Evolutionary conservation across 768 basidiomycete genomes (phyloP), one percentile per base, ranked within the genome.

Genomic region (Hemileccinum rubropunctum): DNA sequence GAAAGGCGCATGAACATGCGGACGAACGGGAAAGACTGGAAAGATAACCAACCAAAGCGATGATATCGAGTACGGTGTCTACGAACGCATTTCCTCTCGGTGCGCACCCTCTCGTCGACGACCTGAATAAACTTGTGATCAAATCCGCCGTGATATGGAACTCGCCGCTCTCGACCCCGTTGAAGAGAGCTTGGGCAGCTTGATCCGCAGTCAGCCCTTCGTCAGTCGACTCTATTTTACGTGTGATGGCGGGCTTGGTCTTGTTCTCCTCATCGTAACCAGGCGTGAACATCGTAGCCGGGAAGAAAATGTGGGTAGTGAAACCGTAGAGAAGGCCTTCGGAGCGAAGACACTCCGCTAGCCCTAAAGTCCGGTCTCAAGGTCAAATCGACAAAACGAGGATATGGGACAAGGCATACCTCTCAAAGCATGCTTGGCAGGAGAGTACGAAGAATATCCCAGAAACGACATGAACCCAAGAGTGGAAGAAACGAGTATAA

Each of bases 341-440:
- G 21, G 82, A 86, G 7, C 86, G 84, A 12, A 97, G 75, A 0
- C 85, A 78, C 51, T 97, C 94, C 14, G 89, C 89, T 0, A 97
- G 80, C 14, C 86, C 91, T 93, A 7, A 9, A 23, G n/a, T 28
- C 12, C n/a, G 9, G 28, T 14, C 3, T 48, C 32, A 43, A 21
- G 6, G 15, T 28, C 6, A 3, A 8, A 17, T n/a, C 7, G 13
- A 42, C 18, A 12, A 9, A 3, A 12, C 3, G 18, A 21, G 8
- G 15, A 23, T 6, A 42, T 3, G 9, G 12, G 11, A 26, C 26
- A 18, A 15, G n/a, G 53, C 70, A 37, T 56, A 91, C 92, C 92
- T 70, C 91, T 72, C 6, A 95, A 64, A 8, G 94, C 94, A 58
- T 88, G 86, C 63, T 95, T 95, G 10, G 82, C 86, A 0, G 92